Evolutionary conservation across 208 protist species (phyloP).

Genomic region (Trypanosoma rangeli): DNA sequence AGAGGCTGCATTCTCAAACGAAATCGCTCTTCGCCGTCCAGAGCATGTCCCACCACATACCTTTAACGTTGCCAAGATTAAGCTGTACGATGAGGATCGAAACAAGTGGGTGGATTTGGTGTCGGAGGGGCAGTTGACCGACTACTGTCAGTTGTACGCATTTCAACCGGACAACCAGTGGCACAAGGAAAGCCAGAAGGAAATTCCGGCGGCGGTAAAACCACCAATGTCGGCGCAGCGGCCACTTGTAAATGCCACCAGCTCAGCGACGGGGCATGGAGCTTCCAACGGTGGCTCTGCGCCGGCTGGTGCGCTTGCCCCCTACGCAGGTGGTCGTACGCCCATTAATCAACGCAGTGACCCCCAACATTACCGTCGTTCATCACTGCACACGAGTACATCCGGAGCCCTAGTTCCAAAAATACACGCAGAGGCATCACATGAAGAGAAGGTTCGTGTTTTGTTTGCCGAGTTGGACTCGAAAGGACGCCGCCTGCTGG

Average conservation of each 20-base stretch:
- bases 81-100: slow-evolving; percentile 88
- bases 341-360: slow-evolving; percentile 29
- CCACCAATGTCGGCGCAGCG: slow-evolving; percentile 43
- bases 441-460: slow-evolving; percentile 87
- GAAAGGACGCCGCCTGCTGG: slow-evolving; percentile 75
- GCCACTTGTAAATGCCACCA: slow-evolving; percentile 11
- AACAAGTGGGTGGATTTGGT: slow-evolving; percentile 87
- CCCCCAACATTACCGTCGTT: slow-evolving; percentile 37
- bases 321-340: slow-evolving; percentile 61
- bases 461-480: slow-evolving; percentile 89
- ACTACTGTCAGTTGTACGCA: slow-evolving; percentile 89
- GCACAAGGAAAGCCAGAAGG: slow-evolving; percentile 91
- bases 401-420: slow-evolving; percentile 64
- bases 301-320: slow-evolving; percentile 40
- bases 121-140: slow-evolving; percentile 70
- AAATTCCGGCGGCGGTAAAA: slow-evolving; percentile 81
- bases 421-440: slow-evolving; percentile 52
- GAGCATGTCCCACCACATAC: slow-evolving; percentile 76
- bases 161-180: slow-evolving; percentile 90
- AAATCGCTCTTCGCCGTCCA: slow-evolving; percentile 71
- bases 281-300: slow-evolving; percentile 7
- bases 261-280: slow-evolving; percentile 14
- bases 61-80: slow-evolving; percentile 84
- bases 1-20: slow-evolving; percentile 71
- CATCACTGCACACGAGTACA: slow-evolving; percentile 29